Percentiles rank a stretch among this genome's conserved stretches.
Evolutionary conservation across 176 grass and related monocot genomes (phyloP).

Genomic region (Poa pratensis): DNA sequence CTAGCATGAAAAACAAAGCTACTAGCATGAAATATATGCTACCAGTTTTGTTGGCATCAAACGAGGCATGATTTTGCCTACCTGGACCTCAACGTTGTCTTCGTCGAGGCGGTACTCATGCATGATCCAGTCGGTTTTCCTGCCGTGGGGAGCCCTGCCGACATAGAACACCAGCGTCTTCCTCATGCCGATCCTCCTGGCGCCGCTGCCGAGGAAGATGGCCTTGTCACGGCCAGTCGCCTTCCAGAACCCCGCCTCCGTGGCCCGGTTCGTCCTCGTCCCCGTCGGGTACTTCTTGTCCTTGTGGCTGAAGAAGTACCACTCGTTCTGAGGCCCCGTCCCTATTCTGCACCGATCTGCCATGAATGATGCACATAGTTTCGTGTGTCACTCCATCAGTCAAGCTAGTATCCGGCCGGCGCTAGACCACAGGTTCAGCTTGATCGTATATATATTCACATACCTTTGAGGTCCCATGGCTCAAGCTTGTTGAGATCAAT

Average conservation of each 20-base stretch:
- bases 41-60: no score
- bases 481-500: conserved; percentile 95
- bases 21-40: no score
- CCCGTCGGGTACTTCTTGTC: conserved; percentile 97
- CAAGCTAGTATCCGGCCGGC: background rate
- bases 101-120: conserved; percentile 87
- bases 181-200: conserved; percentile 78
- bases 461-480: conserved; percentile 99
- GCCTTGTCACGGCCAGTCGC: conserved; percentile 92
- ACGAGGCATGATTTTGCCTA: conserved; percentile 21
- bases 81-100: conserved; percentile 65
- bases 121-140: conserved; percentile 99
- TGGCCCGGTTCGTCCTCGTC: conserved; percentile 91
- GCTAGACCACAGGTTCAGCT: background rate
- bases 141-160: conserved; percentile 90
- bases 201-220: conserved; percentile 60
- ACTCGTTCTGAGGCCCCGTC: conserved; percentile 90
- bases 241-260: conserved; percentile 86
- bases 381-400: background rate
- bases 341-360: conserved; percentile 92
- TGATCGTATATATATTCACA: background rate
- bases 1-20: background rate
- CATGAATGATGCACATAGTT: background rate
- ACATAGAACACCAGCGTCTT: conserved; percentile 98
- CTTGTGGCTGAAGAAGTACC: conserved; percentile 99